Conservation (phyloP, 1,284 basidiomycete genomes). For the Tilletia horrida region DNA sequence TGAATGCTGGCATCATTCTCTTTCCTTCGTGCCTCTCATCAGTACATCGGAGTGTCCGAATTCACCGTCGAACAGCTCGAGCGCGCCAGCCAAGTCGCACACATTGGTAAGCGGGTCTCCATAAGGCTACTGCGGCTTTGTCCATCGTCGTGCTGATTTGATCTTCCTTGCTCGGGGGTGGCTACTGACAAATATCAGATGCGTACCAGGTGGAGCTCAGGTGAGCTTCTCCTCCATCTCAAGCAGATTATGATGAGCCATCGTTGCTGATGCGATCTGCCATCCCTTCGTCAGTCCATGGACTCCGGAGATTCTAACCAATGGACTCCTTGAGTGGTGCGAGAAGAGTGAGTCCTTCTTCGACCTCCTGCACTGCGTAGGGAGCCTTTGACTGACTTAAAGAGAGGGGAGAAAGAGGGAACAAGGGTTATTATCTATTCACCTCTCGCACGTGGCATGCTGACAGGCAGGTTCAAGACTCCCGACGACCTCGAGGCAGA, state of each 20-base stretch:
- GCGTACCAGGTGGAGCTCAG: conserved; percentile 59
- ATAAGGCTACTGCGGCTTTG: background rate
- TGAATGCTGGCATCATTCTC: too few relatives aligned
- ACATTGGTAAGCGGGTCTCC: conserved; percentile 42
- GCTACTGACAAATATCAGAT: conserved; percentile 25
- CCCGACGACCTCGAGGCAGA: conserved; percentile 30
- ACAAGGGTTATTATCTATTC: conserved; percentile 36
- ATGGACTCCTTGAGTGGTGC: conserved; percentile 42
- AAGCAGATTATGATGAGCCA: too few relatives aligned
- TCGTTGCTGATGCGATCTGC: too few relatives aligned
- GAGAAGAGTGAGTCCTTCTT: conserved; percentile 20
- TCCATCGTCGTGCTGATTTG: background rate
- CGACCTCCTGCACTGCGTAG: too few relatives aligned
- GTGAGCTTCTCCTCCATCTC: too few relatives aligned
- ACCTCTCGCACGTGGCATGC: conserved; percentile 36
- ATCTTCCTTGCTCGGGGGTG: background rate
- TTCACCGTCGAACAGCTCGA: conserved; percentile 42
- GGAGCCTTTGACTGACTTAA: background rate
- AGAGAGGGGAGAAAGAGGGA: conserved; percentile 13
- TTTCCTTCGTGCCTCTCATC: background rate
- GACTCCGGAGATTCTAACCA: conserved; percentile 41
- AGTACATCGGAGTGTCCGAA: conserved; percentile 68
- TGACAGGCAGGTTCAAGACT: conserved; percentile 33
- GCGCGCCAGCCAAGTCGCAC: conserved; percentile 43
- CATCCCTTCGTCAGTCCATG: conserved; percentile 41